Evolutionary conservation across 352 stramenopile species (phyloP).

Genomic region (Globisporangium recalcitrans): DNA sequence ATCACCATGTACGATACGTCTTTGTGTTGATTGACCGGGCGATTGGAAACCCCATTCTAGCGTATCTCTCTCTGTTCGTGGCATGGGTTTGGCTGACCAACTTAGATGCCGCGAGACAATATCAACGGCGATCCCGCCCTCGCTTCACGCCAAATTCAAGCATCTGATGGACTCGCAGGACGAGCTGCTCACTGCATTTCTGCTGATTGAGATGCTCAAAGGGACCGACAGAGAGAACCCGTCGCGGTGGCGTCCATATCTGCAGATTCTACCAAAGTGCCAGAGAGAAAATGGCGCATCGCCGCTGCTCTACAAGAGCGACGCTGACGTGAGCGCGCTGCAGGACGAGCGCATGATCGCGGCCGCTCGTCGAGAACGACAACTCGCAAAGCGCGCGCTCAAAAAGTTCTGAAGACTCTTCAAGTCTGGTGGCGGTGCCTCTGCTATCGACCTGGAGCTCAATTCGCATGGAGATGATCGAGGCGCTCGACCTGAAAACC

Average conservation of each 20-base stretch:
- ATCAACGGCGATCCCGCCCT: constrained; percentile 14
- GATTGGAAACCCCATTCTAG: neutral
- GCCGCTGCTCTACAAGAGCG: constrained; percentile 36
- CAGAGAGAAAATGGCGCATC: constrained; percentile 10
- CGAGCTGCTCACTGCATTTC: constrained; percentile 58
- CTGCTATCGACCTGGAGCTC: constrained; percentile 5
- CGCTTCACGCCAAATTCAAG: constrained; percentile 31
- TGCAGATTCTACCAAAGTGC: constrained; percentile 38
- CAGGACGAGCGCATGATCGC: constrained; percentile 46
- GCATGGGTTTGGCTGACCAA: too few species aligned
- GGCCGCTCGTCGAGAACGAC: constrained; percentile 22
- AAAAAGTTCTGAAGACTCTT: constrained; percentile 47
- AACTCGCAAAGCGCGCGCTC: constrained; percentile 24
- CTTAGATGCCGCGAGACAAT: constrained; percentile 39
- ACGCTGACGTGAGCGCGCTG: constrained; percentile 25
- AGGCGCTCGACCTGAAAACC: constrained; percentile 23
- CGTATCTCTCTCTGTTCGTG: too few species aligned
- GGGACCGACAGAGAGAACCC: neutral
- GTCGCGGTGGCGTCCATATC: constrained; percentile 53
- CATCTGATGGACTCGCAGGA: constrained; percentile 32
- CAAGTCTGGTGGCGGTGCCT: constrained; percentile 11
- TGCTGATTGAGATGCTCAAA: constrained; percentile 51
- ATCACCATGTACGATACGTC: constrained; percentile 36
- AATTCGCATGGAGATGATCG: constrained; percentile 38
- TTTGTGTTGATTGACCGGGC: neutral